These are phyloP conservation scores for Fraxinus albicans DNA, from an alignment of 305 asterid genomes.

Conservation along the genomic window DNA sequence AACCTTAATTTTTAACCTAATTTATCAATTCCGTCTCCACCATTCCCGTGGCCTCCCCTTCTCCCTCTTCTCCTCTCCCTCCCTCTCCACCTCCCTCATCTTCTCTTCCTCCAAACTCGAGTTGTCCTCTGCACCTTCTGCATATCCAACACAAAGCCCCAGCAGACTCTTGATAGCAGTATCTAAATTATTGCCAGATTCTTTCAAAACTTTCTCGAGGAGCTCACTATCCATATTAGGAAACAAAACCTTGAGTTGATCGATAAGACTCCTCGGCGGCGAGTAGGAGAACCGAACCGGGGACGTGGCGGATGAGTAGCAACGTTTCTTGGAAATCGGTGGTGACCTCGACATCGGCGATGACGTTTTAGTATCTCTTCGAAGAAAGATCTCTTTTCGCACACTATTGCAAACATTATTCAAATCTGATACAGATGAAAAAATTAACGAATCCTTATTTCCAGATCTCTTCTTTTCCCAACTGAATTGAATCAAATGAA, in stretches of 20 bases:
- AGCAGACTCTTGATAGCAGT: conserved; percentile 57
- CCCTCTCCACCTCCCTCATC: no score
- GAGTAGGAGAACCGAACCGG: conserved; percentile 51
- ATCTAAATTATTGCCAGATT: conserved; percentile 52
- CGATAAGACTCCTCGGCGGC: conserved; percentile 36
- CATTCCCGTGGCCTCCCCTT: no score
- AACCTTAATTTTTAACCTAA: no score
- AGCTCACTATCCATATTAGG: conserved; percentile 67
- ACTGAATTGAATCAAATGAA: background rate
- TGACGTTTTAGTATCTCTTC: conserved; percentile 46
- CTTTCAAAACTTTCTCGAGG: conserved; percentile 55
- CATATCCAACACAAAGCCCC: conserved; percentile 43
- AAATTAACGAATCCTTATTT: background rate
- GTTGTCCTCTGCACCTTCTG: conserved; percentile 18
- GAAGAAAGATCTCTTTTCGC: conserved; percentile 80
- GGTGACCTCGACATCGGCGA: no score
- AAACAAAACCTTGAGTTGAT: conserved; percentile 58
- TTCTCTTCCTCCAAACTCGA: conserved; percentile 12
- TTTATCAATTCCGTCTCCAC: no score
- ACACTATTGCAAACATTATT: conserved; percentile 71
- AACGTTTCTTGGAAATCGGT: background rate
- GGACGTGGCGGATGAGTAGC: conserved; percentile 50
- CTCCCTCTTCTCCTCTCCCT: no score
- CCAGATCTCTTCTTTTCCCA: background rate
- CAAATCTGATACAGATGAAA: background rate